Evolutionary conservation across 176 grass and related monocot species (phyloP).

Genomic region (Aegilops speltoides): DNA sequence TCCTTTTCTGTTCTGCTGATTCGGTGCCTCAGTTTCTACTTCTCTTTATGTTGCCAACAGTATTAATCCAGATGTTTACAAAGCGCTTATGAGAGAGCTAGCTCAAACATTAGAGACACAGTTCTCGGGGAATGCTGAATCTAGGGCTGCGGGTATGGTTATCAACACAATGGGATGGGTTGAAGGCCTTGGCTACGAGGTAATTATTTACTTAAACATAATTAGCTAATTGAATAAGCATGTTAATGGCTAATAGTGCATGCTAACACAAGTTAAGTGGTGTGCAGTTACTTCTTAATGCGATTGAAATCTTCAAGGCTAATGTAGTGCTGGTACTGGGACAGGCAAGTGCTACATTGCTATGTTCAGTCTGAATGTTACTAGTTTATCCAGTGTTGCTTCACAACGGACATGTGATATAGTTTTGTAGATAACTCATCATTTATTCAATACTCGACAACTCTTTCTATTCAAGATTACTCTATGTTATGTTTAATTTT

Average conservation of each 20-base stretch:
- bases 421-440: conserved; percentile 5
- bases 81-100: conserved; percentile 93
- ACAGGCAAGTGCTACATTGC: conserved; percentile 54
- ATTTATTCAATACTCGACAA: background rate
- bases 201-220: conserved; percentile 26
- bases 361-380: conserved; percentile 17
- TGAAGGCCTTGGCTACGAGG: conserved; percentile 96
- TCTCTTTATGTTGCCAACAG: conserved; percentile 45
- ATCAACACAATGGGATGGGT: conserved; percentile 99
- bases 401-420: background rate
- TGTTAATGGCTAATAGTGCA: background rate
- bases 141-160: conserved; percentile 89
- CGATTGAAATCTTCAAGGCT: conserved; percentile 86
- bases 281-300: conserved; percentile 81
- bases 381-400: background rate
- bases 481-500: background rate
- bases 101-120: conserved; percentile 82
- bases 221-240: background rate
- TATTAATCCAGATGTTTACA: conserved; percentile 84
- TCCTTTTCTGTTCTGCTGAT: background rate
- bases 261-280: background rate
- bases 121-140: conserved; percentile 90
- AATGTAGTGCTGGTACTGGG: conserved; percentile 91
- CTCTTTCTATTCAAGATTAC: background rate
- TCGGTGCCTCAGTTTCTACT: conserved; percentile 15